Base-by-base conservation (phyloP, 108 stramenopile genomes). In the Nitzschia sp. region DNA sequence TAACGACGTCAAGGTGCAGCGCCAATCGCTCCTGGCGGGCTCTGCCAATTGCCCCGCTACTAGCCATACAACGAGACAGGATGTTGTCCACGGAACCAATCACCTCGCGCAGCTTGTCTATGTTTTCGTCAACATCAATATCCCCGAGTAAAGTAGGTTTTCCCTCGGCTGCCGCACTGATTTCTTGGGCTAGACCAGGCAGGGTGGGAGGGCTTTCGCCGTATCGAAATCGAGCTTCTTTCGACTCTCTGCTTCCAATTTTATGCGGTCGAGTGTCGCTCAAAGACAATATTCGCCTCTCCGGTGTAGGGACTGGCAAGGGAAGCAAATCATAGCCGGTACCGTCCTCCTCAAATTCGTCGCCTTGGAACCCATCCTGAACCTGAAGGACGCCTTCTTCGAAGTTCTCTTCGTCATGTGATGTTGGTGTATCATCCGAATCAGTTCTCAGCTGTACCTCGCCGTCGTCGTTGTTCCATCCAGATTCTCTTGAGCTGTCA, bases 321-420 rank as follows among this genome's bases (percentile, higher is more conserved):
- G 89, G 89, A 38, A 94, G 58, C 58, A 94, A 57, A 69, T 94
- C 93, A 53, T 91, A 94, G n/a, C 85, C 88, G 34, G 72, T 69
- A 21, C 57, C 72, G 23, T 74, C 80, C 15, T 65, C 78, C 35
- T 81, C 58, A 4, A 71, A 78, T 45, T 71, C 75, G 44, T 63
- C 55, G 0, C 34, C 32, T 8, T 58, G 53, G 13, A 91, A 77
- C 17, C 79, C 88, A 65, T 86, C 86, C 32, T 78, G 68, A 17
- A 92, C 81, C 32, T 67, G 71, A 2, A 93, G 30, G 2, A 93
- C 91, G n/a, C 91, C 92, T 63, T 78, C 72, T 71, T 91, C 89
- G 75, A 91, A 93, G 41, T 66, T 50, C 25, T 69, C 63, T 19
- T 69, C 68, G 29, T 45, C 54, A 13, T 23, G 11, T 3, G 68